Percentiles rank a stretch among this genome's conserved stretches.
Conservation (phyloP, 495 filamentous ascomycete genomes). For the Penicillium bovifimosum region DNA sequence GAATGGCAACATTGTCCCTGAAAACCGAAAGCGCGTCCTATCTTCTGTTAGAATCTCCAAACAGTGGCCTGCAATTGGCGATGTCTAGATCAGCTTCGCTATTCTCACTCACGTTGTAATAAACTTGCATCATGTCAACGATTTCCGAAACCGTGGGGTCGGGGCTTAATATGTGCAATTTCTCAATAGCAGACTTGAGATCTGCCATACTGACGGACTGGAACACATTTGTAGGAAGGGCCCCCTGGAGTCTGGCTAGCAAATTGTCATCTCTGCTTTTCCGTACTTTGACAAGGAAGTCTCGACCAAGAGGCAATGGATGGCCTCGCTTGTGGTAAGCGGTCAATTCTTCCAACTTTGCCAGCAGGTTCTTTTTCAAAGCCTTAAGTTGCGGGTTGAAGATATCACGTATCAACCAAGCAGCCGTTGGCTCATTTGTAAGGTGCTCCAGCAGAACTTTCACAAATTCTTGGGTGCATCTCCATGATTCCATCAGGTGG, state of each 20-base stretch:
- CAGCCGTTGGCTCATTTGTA: constrained; percentile 27
- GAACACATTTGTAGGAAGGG: not conserved
- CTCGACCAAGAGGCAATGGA: constrained; percentile 39
- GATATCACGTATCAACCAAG: constrained; percentile 19
- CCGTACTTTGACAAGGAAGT: constrained; percentile 30
- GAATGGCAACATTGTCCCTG: constrained; percentile 54
- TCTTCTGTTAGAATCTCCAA: not conserved
- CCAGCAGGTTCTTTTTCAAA: constrained; percentile 27
- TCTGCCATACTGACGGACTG: not conserved
- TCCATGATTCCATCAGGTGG: constrained; percentile 22
- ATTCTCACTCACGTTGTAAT: constrained; percentile 31
- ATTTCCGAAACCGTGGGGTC: constrained; percentile 20
- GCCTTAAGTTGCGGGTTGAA: constrained; percentile 23
- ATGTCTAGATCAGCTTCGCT: not conserved
- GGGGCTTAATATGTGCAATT: constrained; percentile 6
- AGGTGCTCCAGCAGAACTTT: constrained; percentile 23
- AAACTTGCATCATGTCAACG: constrained; percentile 31
- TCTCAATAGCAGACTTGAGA: not conserved
- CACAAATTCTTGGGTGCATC: constrained; percentile 23
- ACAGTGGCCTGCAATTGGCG: not conserved
- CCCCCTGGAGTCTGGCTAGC: not conserved
- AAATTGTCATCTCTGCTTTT: constrained; percentile 21
- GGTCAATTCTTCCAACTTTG: constrained; percentile 41
- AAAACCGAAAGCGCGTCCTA: constrained; percentile 57
- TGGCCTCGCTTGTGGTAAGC: constrained; percentile 36